These are phyloP conservation scores for Pestalotiopsis sp. DNA, from an alignment of 2,329 filamentous ascomycete genomes.

Conservation along the genomic window DNA sequence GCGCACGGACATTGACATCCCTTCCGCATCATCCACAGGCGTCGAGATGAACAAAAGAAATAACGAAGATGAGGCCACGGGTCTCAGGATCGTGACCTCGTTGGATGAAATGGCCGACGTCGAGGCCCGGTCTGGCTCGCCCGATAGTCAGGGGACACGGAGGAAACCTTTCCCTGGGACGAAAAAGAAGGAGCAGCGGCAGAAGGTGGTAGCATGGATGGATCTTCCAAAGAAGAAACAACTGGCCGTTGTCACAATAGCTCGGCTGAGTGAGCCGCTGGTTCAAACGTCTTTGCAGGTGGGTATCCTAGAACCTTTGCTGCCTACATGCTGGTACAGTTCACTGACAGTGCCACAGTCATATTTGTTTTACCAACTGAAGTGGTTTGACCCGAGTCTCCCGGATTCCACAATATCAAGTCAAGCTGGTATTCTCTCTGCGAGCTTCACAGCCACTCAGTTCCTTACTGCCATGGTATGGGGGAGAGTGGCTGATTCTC, in stretches of 20 bases:
- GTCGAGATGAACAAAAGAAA: neutral
- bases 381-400: conserved; percentile 65
- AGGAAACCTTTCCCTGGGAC: neutral
- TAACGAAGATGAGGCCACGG: neutral
- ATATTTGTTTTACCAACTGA: conserved; percentile 90
- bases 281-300: conserved; percentile 73
- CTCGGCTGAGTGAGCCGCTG: conserved; percentile 80
- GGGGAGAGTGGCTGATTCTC: conserved; percentile 71
- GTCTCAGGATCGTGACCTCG: neutral
- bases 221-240: conserved; percentile 75
- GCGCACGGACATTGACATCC: neutral
- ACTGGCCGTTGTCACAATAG: conserved; percentile 75
- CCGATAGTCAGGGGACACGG: neutral
- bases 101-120: neutral
- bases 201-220: conserved; percentile 27
- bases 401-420: conserved; percentile 69
- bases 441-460: conserved; percentile 80
- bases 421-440: conserved; percentile 78
- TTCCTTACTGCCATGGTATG: conserved; percentile 83
- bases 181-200: neutral
- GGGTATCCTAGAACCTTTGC: conserved; percentile 9
- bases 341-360: conserved; percentile 46
- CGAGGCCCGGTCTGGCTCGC: neutral
- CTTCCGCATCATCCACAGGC: neutral
- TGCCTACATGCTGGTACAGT: neutral